These are phyloP conservation scores for Fusarium caatingaense DNA, from an alignment of 2,329 filamentous ascomycete species.

Conservation along the genomic window DNA sequence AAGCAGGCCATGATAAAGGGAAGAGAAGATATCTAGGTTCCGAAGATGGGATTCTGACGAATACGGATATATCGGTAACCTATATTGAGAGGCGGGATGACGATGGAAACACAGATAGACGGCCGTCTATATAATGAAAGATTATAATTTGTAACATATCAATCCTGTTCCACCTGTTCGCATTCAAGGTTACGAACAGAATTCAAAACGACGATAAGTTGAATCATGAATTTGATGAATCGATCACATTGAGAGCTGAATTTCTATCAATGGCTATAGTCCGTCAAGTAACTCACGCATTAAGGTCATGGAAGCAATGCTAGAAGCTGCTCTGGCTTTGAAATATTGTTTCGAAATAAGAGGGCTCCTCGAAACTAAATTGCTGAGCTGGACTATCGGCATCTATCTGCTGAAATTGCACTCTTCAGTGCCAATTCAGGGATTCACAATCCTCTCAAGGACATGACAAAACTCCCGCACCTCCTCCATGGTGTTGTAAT, in stretches of 20 bases:
- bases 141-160: not conserved
- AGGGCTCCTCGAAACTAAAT: too few species aligned
- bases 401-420: too few species aligned
- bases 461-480: not conserved
- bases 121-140: not conserved
- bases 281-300: too few species aligned
- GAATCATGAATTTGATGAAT: too few species aligned
- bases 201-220: too few species aligned
- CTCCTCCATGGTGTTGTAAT: conserved; percentile 4
- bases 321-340: too few species aligned
- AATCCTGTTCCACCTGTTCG: fast-evolving
- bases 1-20: not conserved
- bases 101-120: not conserved
- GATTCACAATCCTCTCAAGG: not conserved
- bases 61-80: conserved; percentile 7
- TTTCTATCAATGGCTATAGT: too few species aligned
- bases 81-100: conserved; percentile 12
- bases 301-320: too few species aligned
- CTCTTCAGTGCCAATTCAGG: not conserved
- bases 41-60: not conserved
- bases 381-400: too few species aligned
- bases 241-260: too few species aligned
- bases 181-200: fast-evolving
- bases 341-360: too few species aligned
- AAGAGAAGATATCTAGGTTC: not conserved